Base-by-base conservation (phyloP, 1,139 yeast species). In the Eremothecium gossypii region DNA sequence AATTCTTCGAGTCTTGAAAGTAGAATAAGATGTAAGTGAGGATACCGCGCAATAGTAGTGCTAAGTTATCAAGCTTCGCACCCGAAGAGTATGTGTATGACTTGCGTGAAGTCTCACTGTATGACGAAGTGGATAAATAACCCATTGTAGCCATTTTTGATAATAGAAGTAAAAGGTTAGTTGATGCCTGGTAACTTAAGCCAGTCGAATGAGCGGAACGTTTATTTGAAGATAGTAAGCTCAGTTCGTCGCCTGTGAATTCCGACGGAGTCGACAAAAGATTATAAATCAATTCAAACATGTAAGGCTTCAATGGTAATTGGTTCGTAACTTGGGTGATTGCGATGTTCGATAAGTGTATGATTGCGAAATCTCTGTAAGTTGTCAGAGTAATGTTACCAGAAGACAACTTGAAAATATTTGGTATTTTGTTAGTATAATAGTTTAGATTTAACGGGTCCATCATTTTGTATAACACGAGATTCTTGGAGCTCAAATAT, bases 231-330 rank as follows among this genome's bases (percentile, higher is more conserved):
- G 49, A 54, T 23, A 28, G 41, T 38, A 44, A 49, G 3, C 46
- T 45, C 29, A 48, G 59, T 50, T 53, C 56, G 20, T 50, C 52
- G 38, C 63, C 65, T 41, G 27, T 63, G 45, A 35, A 53, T 57
- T 42, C 50, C 37, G 39, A 47, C 2, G 72, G 67, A 12, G 74
- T 63, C 0, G 83, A 76, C 9, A 81, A 63, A 40, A 79, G 54
- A 52, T 83, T 82, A 58, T 79, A 79, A 6, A 81, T 54, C 33
- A 74, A 65, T 53, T 80, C 83, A 36, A 73, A 71, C 36, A 77
- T 58, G 3, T 76, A 71, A 1, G 77, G 70, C 1, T 70, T 59
- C n/a, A 59, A 53, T 8, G 73, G 56, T 2, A 64, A 41, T 30
- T 55, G 54, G 12, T 63, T 64, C 43, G 64, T 61, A 6, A 67